phyloP scores from a whole-genome alignment of 768 basidiomycete species.

The Psilocybe azurescens region DNA sequence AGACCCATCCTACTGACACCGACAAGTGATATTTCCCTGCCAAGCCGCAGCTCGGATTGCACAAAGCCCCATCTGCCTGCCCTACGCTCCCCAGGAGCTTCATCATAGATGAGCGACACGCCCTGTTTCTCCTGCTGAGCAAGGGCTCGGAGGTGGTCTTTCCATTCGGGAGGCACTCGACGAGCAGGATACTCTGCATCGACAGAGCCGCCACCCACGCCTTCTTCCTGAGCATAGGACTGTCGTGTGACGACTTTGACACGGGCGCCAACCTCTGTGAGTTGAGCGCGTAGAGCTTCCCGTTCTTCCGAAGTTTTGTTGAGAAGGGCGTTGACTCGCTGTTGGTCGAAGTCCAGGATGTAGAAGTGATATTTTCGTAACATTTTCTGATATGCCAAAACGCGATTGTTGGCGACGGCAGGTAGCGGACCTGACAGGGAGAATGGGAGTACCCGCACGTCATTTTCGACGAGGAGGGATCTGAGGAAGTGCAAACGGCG shows the following conservation, averaged over 20 bases:
- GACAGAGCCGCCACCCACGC: slow-evolving; percentile 34
- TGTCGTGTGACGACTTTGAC: slow-evolving; percentile 20
- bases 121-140: slow-evolving; percentile 4
- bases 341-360: slow-evolving; percentile 16
- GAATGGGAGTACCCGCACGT: slow-evolving; percentile 16
- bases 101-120: slow-evolving; percentile 4
- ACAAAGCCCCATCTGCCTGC: slow-evolving; percentile 12
- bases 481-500: slow-evolving; percentile 14
- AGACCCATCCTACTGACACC: slow-evolving; percentile 12
- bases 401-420: slow-evolving; percentile 16
- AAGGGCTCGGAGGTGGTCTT: background rate
- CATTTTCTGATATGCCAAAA: slow-evolving; percentile 8
- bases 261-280: slow-evolving; percentile 6
- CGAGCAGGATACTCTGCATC: slow-evolving; percentile 13
- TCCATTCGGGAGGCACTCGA: slow-evolving; percentile 2
- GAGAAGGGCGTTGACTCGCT: slow-evolving; percentile 14
- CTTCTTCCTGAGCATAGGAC: slow-evolving; percentile 32
- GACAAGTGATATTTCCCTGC: slow-evolving; percentile 1
- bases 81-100: slow-evolving; percentile 16
- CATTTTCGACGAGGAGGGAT: slow-evolving; percentile 12
- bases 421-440: slow-evolving; percentile 14
- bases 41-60: slow-evolving; percentile 10
- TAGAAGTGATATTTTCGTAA: slow-evolving; percentile 10
- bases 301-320: slow-evolving; percentile 12
- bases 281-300: slow-evolving; percentile 8